phyloP scores from a whole-genome alignment of 306 rosid species.

The Benincasa hispida region DNA sequence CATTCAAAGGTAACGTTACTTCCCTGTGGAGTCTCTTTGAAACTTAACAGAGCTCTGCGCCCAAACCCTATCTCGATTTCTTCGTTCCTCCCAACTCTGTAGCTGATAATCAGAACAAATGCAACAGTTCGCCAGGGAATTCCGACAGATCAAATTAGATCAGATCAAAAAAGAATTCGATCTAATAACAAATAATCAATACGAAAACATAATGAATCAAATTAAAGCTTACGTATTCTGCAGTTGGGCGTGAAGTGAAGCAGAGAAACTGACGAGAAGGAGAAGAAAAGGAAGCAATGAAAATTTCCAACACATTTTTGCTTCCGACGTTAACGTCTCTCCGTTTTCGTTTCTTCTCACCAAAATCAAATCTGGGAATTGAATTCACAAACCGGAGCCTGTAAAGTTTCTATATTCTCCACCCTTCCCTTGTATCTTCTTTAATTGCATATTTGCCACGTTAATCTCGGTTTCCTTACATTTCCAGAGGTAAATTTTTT shows the following conservation, averaged over 20 bases:
- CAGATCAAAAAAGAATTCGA: not conserved
- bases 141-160: slow-evolving; percentile 6
- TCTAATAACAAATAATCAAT: not conserved
- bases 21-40: slow-evolving; percentile 57
- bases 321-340: not conserved
- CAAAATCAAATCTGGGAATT: not conserved
- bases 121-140: not conserved
- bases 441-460: not conserved
- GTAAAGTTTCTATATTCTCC: not conserved
- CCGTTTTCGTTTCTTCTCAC: not conserved
- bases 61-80: slow-evolving; percentile 23
- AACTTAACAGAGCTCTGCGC: slow-evolving; percentile 53
- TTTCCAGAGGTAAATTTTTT: not conserved
- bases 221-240: slow-evolving; percentile 34
- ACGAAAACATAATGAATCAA: not conserved
- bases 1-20: slow-evolving; percentile 67
- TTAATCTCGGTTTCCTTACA: not conserved
- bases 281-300: slow-evolving; percentile 16
- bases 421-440: not conserved
- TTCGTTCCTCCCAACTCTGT: slow-evolving; percentile 24
- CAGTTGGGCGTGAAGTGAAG: slow-evolving; percentile 22
- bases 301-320: slow-evolving; percentile 30
- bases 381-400: not conserved
- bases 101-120: not conserved
- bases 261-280: slow-evolving; percentile 19